Evolutionary conservation across 129 eudicot species (phyloP).

Genomic region (Deinandra increscens): DNA sequence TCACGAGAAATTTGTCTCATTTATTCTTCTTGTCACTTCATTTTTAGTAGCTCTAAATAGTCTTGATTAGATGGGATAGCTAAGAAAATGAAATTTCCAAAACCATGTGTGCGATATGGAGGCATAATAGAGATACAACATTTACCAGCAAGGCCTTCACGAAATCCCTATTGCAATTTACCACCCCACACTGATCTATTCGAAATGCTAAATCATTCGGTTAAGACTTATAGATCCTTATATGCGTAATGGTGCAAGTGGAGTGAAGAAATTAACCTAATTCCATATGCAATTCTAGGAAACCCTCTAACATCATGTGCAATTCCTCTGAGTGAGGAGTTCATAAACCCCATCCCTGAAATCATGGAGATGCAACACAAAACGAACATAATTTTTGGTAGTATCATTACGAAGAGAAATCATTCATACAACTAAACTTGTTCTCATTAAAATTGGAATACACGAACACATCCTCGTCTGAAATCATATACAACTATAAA

Average conservation of each 20-base stretch:
- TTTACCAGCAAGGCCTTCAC: no score
- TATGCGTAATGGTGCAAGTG: not conserved
- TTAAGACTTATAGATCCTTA: not conserved
- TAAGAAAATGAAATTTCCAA: no score
- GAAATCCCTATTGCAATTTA: no score
- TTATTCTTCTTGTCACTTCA: no score
- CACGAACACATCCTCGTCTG: not conserved
- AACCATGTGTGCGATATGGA: no score
- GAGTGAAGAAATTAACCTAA: conserved; percentile 37
- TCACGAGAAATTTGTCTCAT: no score
- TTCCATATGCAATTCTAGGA: conserved; percentile 47
- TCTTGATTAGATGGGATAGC: no score
- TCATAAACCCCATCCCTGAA: conserved; percentile 46
- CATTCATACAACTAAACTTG: no score
- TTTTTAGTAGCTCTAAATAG: no score
- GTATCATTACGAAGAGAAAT: not conserved
- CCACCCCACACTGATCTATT: not conserved
- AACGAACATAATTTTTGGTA: not conserved
- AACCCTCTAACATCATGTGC: conserved; percentile 50
- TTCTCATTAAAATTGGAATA: no score
- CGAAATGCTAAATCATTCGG: not conserved
- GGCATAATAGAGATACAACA: no score
- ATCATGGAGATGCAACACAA: not conserved
- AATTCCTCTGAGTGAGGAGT: conserved; percentile 50
- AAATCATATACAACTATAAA: not conserved